phyloP scores from a whole-genome alignment of 1,284 basidiomycete species.

The Limonomyces culmigenus region DNA sequence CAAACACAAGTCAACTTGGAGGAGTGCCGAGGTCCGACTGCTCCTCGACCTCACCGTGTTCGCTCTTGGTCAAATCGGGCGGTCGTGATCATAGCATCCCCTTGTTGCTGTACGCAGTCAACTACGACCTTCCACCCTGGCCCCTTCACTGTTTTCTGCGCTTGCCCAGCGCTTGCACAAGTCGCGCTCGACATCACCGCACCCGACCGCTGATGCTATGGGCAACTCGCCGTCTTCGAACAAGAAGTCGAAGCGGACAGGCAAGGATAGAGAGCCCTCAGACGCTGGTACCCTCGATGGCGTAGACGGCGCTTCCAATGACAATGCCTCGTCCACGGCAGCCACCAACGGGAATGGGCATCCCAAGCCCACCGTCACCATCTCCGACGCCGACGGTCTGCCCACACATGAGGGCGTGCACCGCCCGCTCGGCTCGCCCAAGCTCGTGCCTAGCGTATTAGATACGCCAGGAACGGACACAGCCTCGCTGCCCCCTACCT shows the following conservation, averaged over 20 bases:
- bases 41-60: too few species aligned
- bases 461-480: not conserved
- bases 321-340: constrained; percentile 8
- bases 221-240: constrained; percentile 40
- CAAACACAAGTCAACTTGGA: too few species aligned
- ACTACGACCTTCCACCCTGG: constrained; percentile 52
- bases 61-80: too few species aligned
- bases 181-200: constrained; percentile 54
- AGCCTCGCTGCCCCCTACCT: constrained; percentile 11
- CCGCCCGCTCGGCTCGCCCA: too few species aligned
- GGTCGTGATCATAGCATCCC: too few species aligned
- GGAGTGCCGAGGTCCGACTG: too few species aligned
- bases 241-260: constrained; percentile 55
- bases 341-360: constrained; percentile 21
- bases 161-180: constrained; percentile 52
- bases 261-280: constrained; percentile 35
- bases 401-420: too few species aligned
- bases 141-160: constrained; percentile 61
- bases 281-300: constrained; percentile 15
- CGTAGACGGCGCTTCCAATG: constrained; percentile 6
- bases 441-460: too few species aligned
- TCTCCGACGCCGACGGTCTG: constrained; percentile 30
- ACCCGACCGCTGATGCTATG: constrained; percentile 32
- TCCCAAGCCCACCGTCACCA: constrained; percentile 25
- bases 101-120: too few species aligned